These are phyloP conservation scores for Globisporangium paroecandrum DNA, from an alignment of 352 stramenopile species.

Conservation along the genomic window DNA sequence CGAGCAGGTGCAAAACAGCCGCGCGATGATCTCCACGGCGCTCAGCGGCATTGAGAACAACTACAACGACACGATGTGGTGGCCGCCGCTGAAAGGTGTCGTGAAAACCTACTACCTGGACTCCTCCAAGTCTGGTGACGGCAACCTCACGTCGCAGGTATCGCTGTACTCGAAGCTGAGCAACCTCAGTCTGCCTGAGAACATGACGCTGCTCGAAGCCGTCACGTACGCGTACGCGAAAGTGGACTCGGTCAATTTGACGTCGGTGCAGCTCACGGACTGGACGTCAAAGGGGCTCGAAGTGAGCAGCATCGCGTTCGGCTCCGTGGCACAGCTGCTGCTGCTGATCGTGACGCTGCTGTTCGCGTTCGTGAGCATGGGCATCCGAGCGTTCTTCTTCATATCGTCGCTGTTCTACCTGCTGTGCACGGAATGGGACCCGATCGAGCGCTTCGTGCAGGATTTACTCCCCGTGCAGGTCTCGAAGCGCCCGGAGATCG, in stretches of 20 bases:
- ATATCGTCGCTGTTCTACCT: constrained; percentile 86
- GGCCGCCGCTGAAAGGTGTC: constrained; percentile 75
- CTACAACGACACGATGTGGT: constrained; percentile 90
- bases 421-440: constrained; percentile 83
- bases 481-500: constrained; percentile 66
- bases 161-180: constrained; percentile 53
- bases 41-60: constrained; percentile 79
- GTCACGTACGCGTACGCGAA: constrained; percentile 78
- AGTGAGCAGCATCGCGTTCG: constrained; percentile 78
- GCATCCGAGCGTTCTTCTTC: constrained; percentile 86
- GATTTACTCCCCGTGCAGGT: constrained; percentile 76
- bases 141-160: constrained; percentile 40
- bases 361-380: constrained; percentile 84
- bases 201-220: constrained; percentile 79
- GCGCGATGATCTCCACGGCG: constrained; percentile 75
- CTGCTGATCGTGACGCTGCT: constrained; percentile 74
- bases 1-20: constrained; percentile 79
- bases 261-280: constrained; percentile 78
- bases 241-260: constrained; percentile 84
- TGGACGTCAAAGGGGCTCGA: constrained; percentile 85
- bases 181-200: constrained; percentile 48
- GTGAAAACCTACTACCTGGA: constrained; percentile 85
- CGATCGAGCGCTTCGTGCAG: constrained; percentile 79
- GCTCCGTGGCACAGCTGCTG: constrained; percentile 76
- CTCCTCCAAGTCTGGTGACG: constrained; percentile 49